These are phyloP conservation scores for Magnolia kwangsiensis DNA, from an alignment of 164 flowering plant genomes.

Conservation along the genomic window DNA sequence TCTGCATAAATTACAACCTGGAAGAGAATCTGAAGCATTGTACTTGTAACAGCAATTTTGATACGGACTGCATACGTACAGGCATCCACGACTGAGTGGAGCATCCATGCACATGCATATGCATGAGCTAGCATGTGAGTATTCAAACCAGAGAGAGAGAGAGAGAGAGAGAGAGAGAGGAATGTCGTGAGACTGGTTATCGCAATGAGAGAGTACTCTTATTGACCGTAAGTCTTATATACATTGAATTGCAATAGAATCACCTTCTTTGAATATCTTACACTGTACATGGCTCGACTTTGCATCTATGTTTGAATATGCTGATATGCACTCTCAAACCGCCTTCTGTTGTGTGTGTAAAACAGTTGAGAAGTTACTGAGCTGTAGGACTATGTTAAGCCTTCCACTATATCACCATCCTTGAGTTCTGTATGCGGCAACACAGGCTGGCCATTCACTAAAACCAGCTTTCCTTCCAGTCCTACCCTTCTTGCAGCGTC, in stretches of 20 bases:
- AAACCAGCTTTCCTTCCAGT: slow-evolving; percentile 69
- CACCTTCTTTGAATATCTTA: background rate
- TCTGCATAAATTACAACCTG: no score
- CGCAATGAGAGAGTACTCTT: no score
- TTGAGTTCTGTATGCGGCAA: slow-evolving; percentile 69
- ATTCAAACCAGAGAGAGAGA: no score
- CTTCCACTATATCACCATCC: slow-evolving; percentile 93
- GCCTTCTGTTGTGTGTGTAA: background rate
- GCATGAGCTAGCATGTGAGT: no score
- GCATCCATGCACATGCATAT: no score
- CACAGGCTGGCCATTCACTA: slow-evolving; percentile 71
- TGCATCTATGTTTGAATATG: background rate
- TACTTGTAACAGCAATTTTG: no score
- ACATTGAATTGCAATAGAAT: background rate
- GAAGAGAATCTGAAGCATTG: no score
- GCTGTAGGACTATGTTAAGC: slow-evolving; percentile 33
- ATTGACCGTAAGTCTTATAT: no score
- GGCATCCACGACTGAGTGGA: no score
- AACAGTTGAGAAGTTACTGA: background rate
- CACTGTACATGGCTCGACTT: background rate
- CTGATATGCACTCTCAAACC: background rate
- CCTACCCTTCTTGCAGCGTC: slow-evolving; percentile 87
- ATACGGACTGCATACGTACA: no score
- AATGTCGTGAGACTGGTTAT: no score
- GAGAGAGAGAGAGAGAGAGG: no score